Evolutionary conservation across 148 eudicot genomes (phyloP), one percentile per base, ranked within the genome.

Genomic region (Drosera capensis): DNA sequence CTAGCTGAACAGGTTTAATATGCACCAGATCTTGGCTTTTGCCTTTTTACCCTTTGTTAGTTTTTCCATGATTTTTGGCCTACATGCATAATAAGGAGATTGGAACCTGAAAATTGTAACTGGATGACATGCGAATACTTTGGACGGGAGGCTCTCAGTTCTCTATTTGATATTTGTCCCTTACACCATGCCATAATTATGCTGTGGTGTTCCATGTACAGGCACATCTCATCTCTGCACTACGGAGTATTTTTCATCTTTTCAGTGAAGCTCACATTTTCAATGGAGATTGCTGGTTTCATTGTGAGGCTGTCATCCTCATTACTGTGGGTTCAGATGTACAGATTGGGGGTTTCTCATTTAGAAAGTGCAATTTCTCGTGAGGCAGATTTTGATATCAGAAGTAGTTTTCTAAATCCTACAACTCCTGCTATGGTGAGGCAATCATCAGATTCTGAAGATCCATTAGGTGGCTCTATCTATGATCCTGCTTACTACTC

Each of bases 281-380:
- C 64, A 48, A 80, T 83, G 96, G 83, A 88, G 68, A 83, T 83
- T 57, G 54, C 68, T 57, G 96, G 90, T 46, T 72, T 80, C 55
- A 52, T 50, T 16, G 71, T 77, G 63, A 88, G 86, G 74, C 47
- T 80, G 46, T 77, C 59, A 13, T 88, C 96, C 5, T 82, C 96
- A 12, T 62, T 75, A 8, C 57, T 88, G 45, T 88, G 96, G 96
- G 74, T 83, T 48, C 96, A 84, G 79, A 88, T 88, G 92, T 88
- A 88, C 75, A 82, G 83, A 72, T 51, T 88, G 65, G 96, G 96
- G 50, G 74, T 57, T 55, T 77, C 96, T 28, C 63, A 55, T 48
- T 51, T 57, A 24, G 82, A 82, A 57, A 66, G 62, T 62, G 54
- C 78, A 49, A 57, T 46, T 60, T 72, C 77, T 38, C 73, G 71